phyloP scores from a whole-genome alignment of 805 yeast species.

The Hanseniaspora opuntiae region DNA sequence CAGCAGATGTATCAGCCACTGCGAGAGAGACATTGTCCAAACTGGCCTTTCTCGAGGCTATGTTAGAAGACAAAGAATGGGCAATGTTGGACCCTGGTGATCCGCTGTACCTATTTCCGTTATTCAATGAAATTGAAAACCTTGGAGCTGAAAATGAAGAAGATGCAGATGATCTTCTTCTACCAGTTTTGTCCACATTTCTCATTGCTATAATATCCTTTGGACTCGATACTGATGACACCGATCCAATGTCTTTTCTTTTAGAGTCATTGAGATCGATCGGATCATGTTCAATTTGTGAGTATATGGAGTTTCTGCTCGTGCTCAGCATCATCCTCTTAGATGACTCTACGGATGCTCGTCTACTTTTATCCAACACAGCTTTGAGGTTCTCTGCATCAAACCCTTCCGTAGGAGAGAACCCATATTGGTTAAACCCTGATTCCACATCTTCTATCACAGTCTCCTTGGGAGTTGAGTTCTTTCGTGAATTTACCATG shows the following conservation, averaged over 20 bases:
- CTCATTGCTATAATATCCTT: not conserved
- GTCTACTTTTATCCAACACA: constrained; percentile 18
- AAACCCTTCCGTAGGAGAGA: constrained; percentile 9
- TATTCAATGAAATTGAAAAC: constrained; percentile 19
- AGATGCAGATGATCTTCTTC: constrained; percentile 16
- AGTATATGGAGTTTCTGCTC: constrained; percentile 3
- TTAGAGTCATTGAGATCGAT: not conserved
- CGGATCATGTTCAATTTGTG: not conserved
- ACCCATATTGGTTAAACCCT: constrained; percentile 6
- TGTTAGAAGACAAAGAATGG: not conserved
- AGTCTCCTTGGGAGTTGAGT: not conserved
- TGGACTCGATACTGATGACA: constrained; percentile 5
- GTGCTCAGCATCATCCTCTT: not conserved
- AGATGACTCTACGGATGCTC: constrained; percentile 6
- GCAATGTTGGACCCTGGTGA: not conserved
- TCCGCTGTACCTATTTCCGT: constrained; percentile 14
- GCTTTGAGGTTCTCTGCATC: constrained; percentile 22
- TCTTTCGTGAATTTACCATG: not conserved
- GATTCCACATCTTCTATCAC: not conserved
- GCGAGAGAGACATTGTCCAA: constrained; percentile 23
- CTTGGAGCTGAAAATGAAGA: constrained; percentile 1
- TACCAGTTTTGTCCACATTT: constrained; percentile 12
- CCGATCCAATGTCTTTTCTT: constrained; percentile 10
- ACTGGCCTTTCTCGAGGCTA: constrained; percentile 15
- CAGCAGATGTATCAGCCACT: constrained; percentile 23